These are phyloP conservation scores for Circinella umbellata DNA, from an alignment of 371 early-diverging fungal species.

Conservation along the genomic window DNA sequence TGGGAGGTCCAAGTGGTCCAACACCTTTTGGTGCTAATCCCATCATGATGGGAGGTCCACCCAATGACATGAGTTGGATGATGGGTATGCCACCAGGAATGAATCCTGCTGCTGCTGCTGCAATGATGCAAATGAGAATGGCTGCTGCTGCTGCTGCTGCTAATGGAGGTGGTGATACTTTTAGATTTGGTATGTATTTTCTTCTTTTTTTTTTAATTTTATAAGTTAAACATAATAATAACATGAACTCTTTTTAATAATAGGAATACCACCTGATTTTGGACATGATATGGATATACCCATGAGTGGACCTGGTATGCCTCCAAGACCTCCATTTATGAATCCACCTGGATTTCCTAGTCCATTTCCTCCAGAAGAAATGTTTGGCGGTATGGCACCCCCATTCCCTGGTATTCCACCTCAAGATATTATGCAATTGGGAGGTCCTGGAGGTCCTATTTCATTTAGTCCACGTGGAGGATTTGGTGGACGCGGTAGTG, in stretches of 20 bases:
- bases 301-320: conserved; percentile 25
- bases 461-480: conserved; percentile 32
- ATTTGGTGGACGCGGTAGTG: conserved; percentile 24
- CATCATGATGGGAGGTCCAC: conserved; percentile 23
- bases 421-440: conserved; percentile 41
- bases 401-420: conserved; percentile 44
- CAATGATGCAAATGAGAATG: conserved; percentile 37
- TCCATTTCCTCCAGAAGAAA: conserved; percentile 30
- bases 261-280: conserved; percentile 19
- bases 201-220: too few relatives aligned
- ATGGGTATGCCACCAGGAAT: conserved; percentile 44
- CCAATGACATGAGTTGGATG: conserved; percentile 47
- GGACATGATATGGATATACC: conserved; percentile 25
- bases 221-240: too few relatives aligned
- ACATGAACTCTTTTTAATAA: too few relatives aligned
- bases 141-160: neutral
- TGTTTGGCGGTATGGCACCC: conserved; percentile 24
- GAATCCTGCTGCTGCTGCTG: conserved; percentile 31
- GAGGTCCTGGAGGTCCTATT: conserved; percentile 21
- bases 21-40: conserved; percentile 32
- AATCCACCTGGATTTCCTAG: conserved; percentile 35
- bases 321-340: conserved; percentile 39
- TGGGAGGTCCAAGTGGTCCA: neutral
- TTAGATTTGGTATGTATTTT: conserved; percentile 21
- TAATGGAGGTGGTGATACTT: conserved; percentile 12